Base-by-base conservation (phyloP, 2,329 filamentous ascomycete species). In the Capronia americana region DNA sequence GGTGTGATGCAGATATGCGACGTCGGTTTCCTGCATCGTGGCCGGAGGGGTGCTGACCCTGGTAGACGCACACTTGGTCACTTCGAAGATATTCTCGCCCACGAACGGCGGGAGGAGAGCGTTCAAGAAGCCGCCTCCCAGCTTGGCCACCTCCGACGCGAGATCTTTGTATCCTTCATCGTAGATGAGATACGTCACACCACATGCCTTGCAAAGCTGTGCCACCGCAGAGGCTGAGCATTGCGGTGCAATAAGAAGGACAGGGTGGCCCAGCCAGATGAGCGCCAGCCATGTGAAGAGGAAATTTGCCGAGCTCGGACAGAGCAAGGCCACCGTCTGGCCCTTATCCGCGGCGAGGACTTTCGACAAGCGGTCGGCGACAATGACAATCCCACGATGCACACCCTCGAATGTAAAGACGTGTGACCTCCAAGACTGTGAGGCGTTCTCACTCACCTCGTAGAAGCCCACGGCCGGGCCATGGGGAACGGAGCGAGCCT, bases 1-100 rank as follows among this genome's bases (percentile, higher is more conserved):
- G 0, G 87, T 88, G 71, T 90, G 87, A 69, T 85, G 84, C 26
- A 88, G 77, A 73, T 88, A 89, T 0, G 87, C 87, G 14, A 83
- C 73, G 12, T 84, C 80, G 1, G 70, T 69, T 7, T 77, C 74
- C 8, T 57, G 28, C 2, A 23, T 46, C 3, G 24, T 62, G 57
- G 44, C 46, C n/a, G 28, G 7, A 4, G 30, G 7, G 17, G 30
- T 17, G 6, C n/a, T 50, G 24, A 50, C 8, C 0, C 46, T 30
- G 7, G 3, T 8, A 24, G n/a, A 7, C 3, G 44, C 4, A 14
- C 17, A 4, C 44, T 53, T 51, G 11, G 67, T 55, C 11, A 48
- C 51, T n/a, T 65, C 58, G 26, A 65, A 59, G 8, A 62, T 57
- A 20, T 63, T 34, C 5, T 67, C 61, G 38, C 30, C 30, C 0